These are phyloP conservation scores for Beauveria sp. DNA, from an alignment of 2,329 filamentous ascomycete genomes.

Conservation along the genomic window DNA sequence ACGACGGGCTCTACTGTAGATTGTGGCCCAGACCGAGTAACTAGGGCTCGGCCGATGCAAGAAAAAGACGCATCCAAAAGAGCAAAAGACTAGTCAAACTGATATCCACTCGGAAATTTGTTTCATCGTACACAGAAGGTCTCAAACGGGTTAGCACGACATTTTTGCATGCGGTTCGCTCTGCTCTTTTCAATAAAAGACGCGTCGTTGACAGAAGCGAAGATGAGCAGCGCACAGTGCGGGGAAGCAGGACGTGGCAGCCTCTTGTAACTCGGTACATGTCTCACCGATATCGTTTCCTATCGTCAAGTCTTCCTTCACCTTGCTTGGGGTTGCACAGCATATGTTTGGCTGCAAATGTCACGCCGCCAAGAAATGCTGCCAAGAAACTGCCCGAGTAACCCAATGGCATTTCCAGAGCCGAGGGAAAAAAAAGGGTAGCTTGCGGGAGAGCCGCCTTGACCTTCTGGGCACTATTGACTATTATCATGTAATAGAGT, in stretches of 20 bases:
- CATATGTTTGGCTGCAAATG: background rate
- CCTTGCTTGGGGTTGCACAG: background rate
- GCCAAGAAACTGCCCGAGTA: constrained; percentile 1
- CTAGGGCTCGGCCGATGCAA: background rate
- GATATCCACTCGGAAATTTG: background rate
- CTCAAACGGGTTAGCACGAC: background rate
- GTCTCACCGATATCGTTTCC: background rate
- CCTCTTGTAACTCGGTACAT: background rate
- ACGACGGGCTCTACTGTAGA: background rate
- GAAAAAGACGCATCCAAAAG: background rate
- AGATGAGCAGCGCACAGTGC: too few relatives aligned
- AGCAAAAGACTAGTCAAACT: too few relatives aligned
- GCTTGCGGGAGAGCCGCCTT: too few relatives aligned
- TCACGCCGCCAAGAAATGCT: background rate
- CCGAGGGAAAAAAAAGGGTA: too few relatives aligned
- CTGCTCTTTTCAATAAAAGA: background rate
- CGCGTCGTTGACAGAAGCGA: background rate
- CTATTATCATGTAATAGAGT: too few relatives aligned
- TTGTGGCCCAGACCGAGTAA: background rate
- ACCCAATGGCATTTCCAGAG: background rate
- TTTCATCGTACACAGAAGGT: background rate
- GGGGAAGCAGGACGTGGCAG: too few relatives aligned
- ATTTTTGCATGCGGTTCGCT: background rate
- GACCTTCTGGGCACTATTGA: background rate
- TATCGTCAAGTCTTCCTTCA: background rate